Evolutionary conservation across 306 rosid genomes (phyloP).

Genomic region (Trifolium pratense): DNA sequence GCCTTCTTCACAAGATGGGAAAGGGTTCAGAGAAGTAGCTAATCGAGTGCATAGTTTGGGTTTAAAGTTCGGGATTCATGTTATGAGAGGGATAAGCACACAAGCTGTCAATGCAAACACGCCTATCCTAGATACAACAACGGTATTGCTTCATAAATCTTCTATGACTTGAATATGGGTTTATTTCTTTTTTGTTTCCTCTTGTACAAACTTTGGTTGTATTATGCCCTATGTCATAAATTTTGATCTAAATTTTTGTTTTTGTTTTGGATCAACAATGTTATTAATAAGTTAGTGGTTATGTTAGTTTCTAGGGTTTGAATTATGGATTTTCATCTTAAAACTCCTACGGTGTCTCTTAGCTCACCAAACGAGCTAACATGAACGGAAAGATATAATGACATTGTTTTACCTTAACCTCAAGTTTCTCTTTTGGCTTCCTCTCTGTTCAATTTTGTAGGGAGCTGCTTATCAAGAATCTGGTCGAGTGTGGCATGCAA

Average conservation of each 20-base stretch:
- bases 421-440: conserved; percentile 25
- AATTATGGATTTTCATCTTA: too few species aligned
- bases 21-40: conserved; percentile 74
- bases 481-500: conserved; percentile 78
- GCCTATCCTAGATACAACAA: conserved; percentile 72
- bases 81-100: conserved; percentile 96
- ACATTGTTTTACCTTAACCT: conserved; percentile 41
- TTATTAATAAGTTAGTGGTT: too few species aligned
- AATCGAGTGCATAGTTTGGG: conserved; percentile 77
- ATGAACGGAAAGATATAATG: conserved; percentile 4
- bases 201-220: neutral
- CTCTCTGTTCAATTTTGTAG: conserved; percentile 47
- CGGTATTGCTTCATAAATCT: conserved; percentile 54
- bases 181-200: conserved; percentile 9
- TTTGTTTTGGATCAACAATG: too few species aligned
- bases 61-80: conserved; percentile 92
- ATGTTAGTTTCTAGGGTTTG: too few species aligned
- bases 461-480: conserved; percentile 66
- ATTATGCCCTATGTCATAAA: neutral
- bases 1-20: conserved; percentile 85
- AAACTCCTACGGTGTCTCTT: too few species aligned
- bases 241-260: neutral
- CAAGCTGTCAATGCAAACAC: conserved; percentile 88
- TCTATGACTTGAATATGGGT: conserved; percentile 24
- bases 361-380: neutral